Conservation (phyloP, 371 early-diverging fungal species). For the Haplosporangium sp. region DNA sequence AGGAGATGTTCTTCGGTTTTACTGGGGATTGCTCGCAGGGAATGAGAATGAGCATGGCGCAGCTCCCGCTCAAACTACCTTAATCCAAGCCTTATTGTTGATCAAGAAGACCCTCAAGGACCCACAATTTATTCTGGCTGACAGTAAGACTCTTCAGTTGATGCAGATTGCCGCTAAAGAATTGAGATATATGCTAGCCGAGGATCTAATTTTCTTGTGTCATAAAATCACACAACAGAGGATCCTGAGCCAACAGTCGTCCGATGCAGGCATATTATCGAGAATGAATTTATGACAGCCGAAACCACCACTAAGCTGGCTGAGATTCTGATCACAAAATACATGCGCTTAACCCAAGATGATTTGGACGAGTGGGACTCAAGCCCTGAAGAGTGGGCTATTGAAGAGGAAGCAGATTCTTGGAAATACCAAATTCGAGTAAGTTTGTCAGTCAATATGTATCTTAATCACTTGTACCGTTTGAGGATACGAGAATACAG, state of each 20-base stretch:
- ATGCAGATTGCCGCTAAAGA: background rate
- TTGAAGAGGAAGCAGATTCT: constrained; percentile 85
- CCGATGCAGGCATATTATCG: constrained; percentile 69
- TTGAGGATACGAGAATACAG: too few species aligned
- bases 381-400: constrained; percentile 89
- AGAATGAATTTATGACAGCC: constrained; percentile 76
- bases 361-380: constrained; percentile 88
- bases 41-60: constrained; percentile 39
- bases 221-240: constrained; percentile 24
- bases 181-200: background rate
- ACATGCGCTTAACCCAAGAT: constrained; percentile 74
- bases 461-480: too few species aligned
- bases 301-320: constrained; percentile 72
- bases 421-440: constrained; percentile 88
- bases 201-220: background rate
- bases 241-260: constrained; percentile 64
- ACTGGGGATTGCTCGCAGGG: constrained; percentile 74
- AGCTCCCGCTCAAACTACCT: constrained; percentile 51
- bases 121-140: constrained; percentile 48
- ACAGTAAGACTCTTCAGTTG: constrained; percentile 31
- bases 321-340: constrained; percentile 80
- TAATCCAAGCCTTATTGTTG: constrained; percentile 79
- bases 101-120: constrained; percentile 79
- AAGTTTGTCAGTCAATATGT: constrained; percentile 23
- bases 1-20: constrained; percentile 77